Conservation (phyloP, 2,329 filamentous ascomycete species). For the Proliferodiscus dingleyae region DNA sequence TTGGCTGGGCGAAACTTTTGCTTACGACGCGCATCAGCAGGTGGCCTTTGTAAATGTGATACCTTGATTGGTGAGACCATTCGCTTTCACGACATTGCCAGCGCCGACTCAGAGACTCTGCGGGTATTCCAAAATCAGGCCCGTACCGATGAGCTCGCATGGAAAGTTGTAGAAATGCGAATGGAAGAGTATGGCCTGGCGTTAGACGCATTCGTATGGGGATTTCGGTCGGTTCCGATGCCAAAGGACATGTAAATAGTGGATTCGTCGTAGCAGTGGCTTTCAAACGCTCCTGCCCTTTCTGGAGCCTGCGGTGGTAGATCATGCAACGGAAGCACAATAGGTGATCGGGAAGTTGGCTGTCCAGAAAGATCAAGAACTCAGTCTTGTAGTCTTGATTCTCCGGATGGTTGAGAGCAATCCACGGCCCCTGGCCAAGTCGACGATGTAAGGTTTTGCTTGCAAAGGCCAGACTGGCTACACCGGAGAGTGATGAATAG, state of each 20-base stretch:
- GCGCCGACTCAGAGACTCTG: constrained; percentile 44
- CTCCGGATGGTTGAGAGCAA: constrained; percentile 35
- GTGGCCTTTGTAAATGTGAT: constrained; percentile 47
- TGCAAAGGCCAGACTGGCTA: constrained; percentile 44
- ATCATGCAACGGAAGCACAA: constrained; percentile 53
- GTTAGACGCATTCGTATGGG: constrained; percentile 49
- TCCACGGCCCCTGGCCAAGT: constrained; percentile 38
- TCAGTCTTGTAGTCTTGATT: constrained; percentile 42
- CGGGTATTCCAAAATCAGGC: constrained; percentile 42
- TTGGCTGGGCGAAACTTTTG: constrained; percentile 46
- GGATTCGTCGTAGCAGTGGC: constrained; percentile 50
- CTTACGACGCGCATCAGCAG: constrained; percentile 55
- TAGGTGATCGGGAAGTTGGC: constrained; percentile 48
- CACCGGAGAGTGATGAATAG: constrained; percentile 40
- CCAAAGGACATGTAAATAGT: constrained; percentile 51
- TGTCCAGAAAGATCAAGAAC: constrained; percentile 49
- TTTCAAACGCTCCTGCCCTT: constrained; percentile 49
- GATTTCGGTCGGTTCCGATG: constrained; percentile 40
- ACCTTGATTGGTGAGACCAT: constrained; percentile 53
- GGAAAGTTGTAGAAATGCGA: constrained; percentile 54
- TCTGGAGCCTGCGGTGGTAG: constrained; percentile 50
- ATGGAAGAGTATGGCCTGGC: constrained; percentile 50
- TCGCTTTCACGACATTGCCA: constrained; percentile 44
- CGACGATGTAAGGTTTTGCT: constrained; percentile 41
- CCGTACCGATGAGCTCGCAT: constrained; percentile 45